Base-by-base conservation (phyloP, 306 rosid species). In the Vachellia pachyceras region DNA sequence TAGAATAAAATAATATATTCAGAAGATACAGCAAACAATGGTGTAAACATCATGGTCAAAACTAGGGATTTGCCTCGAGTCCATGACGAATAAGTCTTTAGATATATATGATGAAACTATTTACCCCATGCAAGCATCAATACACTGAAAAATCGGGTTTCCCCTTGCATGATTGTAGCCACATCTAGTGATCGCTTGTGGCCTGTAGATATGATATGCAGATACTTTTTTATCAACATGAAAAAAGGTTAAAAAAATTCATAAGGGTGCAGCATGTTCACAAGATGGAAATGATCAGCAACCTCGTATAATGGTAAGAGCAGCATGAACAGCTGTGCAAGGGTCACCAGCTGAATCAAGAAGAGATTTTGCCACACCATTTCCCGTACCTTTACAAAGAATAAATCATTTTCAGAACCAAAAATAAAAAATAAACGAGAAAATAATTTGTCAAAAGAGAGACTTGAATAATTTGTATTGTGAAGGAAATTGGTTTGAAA, bases 91-190 rank as follows among this genome's bases (percentile, higher is more conserved):
- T 20, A 46, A 25, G 10, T 23, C 6, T 13, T 20, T 42, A 25
- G 12, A 23, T 35, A 64, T 36, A 35, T 33, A 35, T 6, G 20
- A 11, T 37, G 22, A 80, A 58, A 57, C 69, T 60, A 65, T 57
- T 61, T 86, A 93, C 96, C 97, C 96, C 96, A 93, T 58, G 96
- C 94, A 79, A 93, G 92, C 92, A 88, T 91, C 86, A 91, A 83
- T 18, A 88, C 85, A 33, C 91, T 84, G 81, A 91, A 93, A 74
- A 81, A 89, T 79, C 85, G 88, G 55, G 81, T 86, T 70, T 84
- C 86, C 84, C 90, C 91, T 84, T 93, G 97, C 35, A 41, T 42
- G 60, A 93, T 80, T 80, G 92, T 91, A 81, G 92, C 85, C 73
- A 91, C 92, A 71, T 91, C 97, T 82, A 93, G 82, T 20, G 89